Conservation (phyloP, 352 stramenopile genomes). For the Globisporangium sylvaticum region DNA sequence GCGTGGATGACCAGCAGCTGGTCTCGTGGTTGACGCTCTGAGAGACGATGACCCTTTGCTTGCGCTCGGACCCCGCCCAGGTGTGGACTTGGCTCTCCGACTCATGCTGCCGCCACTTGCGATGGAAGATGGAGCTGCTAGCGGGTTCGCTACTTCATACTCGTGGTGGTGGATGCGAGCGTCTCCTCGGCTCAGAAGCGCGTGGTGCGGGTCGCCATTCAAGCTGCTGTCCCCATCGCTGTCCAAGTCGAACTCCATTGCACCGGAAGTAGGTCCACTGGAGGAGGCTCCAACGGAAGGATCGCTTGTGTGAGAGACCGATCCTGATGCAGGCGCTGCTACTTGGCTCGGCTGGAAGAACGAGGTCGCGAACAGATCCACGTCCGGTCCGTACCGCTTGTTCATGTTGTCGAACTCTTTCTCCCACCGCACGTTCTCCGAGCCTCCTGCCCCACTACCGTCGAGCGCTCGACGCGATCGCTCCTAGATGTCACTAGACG, state of each 20-base stretch:
- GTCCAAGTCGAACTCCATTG: not conserved
- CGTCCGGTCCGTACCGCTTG: constrained; percentile 42
- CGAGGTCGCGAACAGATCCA: constrained; percentile 23
- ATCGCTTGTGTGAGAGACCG: too few species aligned
- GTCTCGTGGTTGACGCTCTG: not conserved
- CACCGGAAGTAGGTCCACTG: not conserved
- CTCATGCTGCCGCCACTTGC: constrained; percentile 6
- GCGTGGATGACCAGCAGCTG: not conserved
- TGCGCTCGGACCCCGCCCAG: not conserved
- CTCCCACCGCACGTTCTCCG: constrained; percentile 25
- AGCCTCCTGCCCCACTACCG: not conserved
- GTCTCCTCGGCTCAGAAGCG: not conserved
- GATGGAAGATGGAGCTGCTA: not conserved
- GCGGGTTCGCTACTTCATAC: not conserved
- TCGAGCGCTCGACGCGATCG: constrained; percentile 2
- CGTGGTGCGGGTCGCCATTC: not conserved
- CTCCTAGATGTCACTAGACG: constrained; percentile 42
- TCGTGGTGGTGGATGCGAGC: constrained; percentile 3
- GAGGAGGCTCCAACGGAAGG: not conserved
- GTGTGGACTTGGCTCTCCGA: constrained; percentile 1
- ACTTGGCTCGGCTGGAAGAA: constrained; percentile 21
- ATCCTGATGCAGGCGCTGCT: constrained; percentile 3
- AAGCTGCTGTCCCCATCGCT: constrained; percentile 7
- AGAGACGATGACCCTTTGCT: not conserved
- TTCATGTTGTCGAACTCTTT: constrained; percentile 52